phyloP scores from a whole-genome alignment of 129 eudicot genomes.

The Escallonia rubra region DNA sequence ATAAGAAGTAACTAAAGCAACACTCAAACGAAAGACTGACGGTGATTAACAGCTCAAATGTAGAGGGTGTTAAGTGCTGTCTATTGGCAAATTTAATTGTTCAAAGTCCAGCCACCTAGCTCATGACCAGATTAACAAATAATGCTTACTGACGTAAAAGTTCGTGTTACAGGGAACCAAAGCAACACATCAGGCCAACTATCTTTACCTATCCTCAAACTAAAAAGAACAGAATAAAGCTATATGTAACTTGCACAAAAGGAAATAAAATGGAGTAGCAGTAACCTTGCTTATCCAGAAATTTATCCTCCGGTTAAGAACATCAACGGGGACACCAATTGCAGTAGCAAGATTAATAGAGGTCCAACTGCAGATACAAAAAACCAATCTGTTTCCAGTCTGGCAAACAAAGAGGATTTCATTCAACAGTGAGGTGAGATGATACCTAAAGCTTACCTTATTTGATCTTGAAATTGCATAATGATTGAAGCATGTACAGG shows the following conservation, averaged over 20 bases:
- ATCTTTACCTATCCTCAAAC: too few species aligned
- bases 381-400: neutral
- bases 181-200: too few species aligned
- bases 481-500: conserved; percentile 91
- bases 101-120: too few species aligned
- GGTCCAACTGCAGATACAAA: conserved; percentile 64
- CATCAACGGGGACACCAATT: conserved; percentile 83
- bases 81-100: too few species aligned
- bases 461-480: conserved; percentile 84
- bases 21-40: too few species aligned
- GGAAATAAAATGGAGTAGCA: neutral
- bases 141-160: too few species aligned
- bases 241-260: neutral
- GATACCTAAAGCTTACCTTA: conserved; percentile 38
- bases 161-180: too few species aligned
- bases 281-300: conserved; percentile 95
- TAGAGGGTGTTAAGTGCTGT: too few species aligned
- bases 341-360: conserved; percentile 82
- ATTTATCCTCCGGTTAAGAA: conserved; percentile 64
- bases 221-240: neutral
- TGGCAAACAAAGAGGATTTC: neutral
- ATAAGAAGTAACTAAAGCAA: too few species aligned
- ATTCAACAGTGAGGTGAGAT: neutral
- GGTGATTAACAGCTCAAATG: too few species aligned
- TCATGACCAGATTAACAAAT: too few species aligned